A percentile compares a stretch with the other conserved stretches of the same genome.
Evolutionary conservation across 176 grass and related monocot genomes (phyloP).

Genomic region (Elymus sibiricus): DNA sequence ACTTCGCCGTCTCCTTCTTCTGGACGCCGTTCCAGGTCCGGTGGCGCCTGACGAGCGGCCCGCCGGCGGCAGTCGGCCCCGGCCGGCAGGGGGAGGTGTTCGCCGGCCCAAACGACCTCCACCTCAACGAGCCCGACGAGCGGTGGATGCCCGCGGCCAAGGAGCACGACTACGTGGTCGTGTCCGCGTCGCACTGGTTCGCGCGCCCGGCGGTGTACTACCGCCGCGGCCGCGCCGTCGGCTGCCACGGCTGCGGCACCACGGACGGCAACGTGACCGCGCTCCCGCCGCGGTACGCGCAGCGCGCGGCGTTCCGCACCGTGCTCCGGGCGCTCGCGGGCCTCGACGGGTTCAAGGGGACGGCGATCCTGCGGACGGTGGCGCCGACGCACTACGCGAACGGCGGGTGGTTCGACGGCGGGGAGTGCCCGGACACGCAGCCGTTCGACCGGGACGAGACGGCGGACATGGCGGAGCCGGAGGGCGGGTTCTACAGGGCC

Average conservation of each 20-base stretch:
- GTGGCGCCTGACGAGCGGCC: conserved; percentile 43
- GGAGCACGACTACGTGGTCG: conserved; percentile 45
- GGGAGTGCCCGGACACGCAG: conserved; percentile 31
- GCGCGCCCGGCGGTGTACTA: conserved; percentile 64
- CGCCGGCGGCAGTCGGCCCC: conserved; percentile 24
- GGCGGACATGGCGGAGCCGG: conserved; percentile 44
- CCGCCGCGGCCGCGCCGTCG: conserved; percentile 29
- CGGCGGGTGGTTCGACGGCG: conserved; percentile 55
- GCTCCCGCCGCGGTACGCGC: conserved; percentile 40
- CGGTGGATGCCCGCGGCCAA: conserved; percentile 43
- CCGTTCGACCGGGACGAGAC: conserved; percentile 25
- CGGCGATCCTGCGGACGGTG: conserved; percentile 45
- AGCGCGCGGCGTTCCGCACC: conserved; percentile 52
- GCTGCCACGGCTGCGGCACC: conserved; percentile 44
- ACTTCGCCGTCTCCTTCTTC: conserved; percentile 47
- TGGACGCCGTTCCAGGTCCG: conserved; percentile 79
- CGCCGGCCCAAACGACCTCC: conserved; percentile 37
- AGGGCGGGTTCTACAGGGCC: conserved; percentile 27
- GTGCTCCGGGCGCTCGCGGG: conserved; percentile 33
- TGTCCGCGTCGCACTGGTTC: conserved; percentile 86
- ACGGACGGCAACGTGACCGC: conserved; percentile 31
- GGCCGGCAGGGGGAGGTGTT: conserved; percentile 49
- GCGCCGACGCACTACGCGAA: conserved; percentile 52
- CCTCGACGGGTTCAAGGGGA: conserved; percentile 37
- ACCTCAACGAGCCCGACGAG: conserved; percentile 49